Base-by-base conservation (phyloP, 192 early-diverging fungal species). In the Allomyces javanicus region DNA sequence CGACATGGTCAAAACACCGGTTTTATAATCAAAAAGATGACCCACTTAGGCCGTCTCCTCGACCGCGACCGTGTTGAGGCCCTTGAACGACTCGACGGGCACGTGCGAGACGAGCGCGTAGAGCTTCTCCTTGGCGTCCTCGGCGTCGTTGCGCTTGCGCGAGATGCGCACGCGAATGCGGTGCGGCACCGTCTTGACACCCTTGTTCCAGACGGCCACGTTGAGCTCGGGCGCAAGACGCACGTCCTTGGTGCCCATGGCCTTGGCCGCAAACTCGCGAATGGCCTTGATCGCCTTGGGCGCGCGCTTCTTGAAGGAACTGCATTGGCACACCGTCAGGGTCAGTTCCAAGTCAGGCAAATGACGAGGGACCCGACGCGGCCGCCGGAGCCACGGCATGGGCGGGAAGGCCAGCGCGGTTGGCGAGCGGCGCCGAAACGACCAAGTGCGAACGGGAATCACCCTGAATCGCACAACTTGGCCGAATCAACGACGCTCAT, bases 211-310 rank as follows among this genome's bases (percentile, higher is more conserved):
- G 74, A 98, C 75, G 68, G 82, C 81, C 85, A 93, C 91, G 91
- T 98, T 98, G 65, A 98, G 83, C 72, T 80, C 77, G 71, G 93
- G 84, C 81, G 96, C 96, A 63, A 98, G 78, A 77, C 96, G 93
- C 75, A 98, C 91, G 77, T 98, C 96, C 69, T 80, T 76, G 74
- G 96, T 98, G 67, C 90, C 90, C 96, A 98, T 98, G 71, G 84
- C 81, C 78, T 86, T 85, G 76, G 85, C 77, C 67, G 92, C 93
- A 74, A 96, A 98, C 72, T 83, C 77, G 71, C 87, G 86, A 81
- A 98, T 86, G 67, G 81, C 85, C 87, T 94, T 94, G 75, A 98
- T 79, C 68, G 96, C 93, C 69, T 84, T 86, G 67, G 96, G 96
- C 63, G 92, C 89, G 75, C 96, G 89, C 86, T 93, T 96, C 86